These are phyloP conservation scores for Alternaria sp. DNA, from an alignment of 2,329 filamentous ascomycete species.

Conservation along the genomic window DNA sequence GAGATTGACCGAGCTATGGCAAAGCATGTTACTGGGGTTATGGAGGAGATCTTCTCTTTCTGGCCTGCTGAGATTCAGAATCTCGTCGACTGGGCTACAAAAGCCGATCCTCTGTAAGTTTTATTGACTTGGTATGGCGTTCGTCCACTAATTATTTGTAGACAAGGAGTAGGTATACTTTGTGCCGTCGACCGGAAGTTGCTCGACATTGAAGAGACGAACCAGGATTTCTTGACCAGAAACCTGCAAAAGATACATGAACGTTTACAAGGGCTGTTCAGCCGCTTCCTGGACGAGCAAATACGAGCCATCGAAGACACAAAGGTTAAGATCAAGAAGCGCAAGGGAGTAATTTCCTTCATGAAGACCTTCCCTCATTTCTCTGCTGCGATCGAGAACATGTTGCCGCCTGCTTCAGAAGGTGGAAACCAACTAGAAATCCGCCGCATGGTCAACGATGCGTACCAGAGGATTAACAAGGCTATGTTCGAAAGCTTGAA, in stretches of 20 bases:
- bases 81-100: constrained; percentile 83
- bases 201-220: constrained; percentile 82
- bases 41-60: constrained; percentile 88
- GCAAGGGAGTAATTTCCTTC: constrained; percentile 94
- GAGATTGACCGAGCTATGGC: constrained; percentile 89
- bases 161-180: constrained; percentile 88
- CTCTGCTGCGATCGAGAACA: constrained; percentile 81
- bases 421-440: constrained; percentile 70
- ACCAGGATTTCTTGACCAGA: constrained; percentile 88
- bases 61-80: constrained; percentile 79
- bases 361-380: constrained; percentile 93
- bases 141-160: constrained; percentile 49
- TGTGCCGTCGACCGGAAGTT: constrained; percentile 81
- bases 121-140: background rate
- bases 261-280: constrained; percentile 77
- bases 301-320: constrained; percentile 96
- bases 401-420: constrained; percentile 65
- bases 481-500: constrained; percentile 98
- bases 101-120: constrained; percentile 80
- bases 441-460: constrained; percentile 80
- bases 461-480: constrained; percentile 87
- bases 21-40: constrained; percentile 81
- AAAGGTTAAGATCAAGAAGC: constrained; percentile 98
- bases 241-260: constrained; percentile 81
- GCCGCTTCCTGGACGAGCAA: constrained; percentile 91